Percentiles rank a stretch among this genome's conserved stretches.
Evolutionary conservation across 2,329 filamentous ascomycete species (phyloP).

Genomic region (Ophiostoma sp.): DNA sequence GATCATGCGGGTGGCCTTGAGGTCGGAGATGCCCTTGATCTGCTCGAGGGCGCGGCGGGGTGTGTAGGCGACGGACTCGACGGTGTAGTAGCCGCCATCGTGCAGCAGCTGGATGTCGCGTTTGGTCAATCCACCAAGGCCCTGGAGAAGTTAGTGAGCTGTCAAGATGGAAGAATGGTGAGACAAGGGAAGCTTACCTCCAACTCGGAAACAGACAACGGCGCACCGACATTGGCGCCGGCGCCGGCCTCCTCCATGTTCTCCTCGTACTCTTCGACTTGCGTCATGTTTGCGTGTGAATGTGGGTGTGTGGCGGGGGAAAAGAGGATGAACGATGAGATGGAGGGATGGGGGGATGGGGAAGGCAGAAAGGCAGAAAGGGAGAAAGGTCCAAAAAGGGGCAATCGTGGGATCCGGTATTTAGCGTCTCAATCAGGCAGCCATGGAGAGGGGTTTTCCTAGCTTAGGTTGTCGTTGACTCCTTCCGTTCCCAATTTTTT

Average conservation of each 20-base stretch:
- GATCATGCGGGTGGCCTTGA: slow-evolving; percentile 90
- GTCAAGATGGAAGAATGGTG: not conserved
- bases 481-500: slow-evolving; percentile 1
- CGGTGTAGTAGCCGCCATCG: slow-evolving; percentile 91
- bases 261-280: slow-evolving; percentile 66
- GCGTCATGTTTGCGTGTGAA: slow-evolving; percentile 42
- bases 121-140: slow-evolving; percentile 84
- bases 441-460: slow-evolving; percentile 11
- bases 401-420: not conserved
- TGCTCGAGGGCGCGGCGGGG: slow-evolving; percentile 82
- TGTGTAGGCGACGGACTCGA: slow-evolving; percentile 93
- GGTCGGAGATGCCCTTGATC: slow-evolving; percentile 97
- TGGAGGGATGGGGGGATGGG: not conserved
- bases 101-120: slow-evolving; percentile 91
- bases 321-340: not conserved
- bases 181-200: slow-evolving; percentile 61
- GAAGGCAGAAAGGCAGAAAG: not conserved
- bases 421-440: slow-evolving; percentile 13
- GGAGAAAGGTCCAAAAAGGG: not conserved
- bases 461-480: not conserved
- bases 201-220: slow-evolving; percentile 79
- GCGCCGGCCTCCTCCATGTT: slow-evolving; percentile 67
- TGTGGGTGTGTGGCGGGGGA: not conserved
- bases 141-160: slow-evolving; percentile 51
- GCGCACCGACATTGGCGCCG: slow-evolving; percentile 83